A percentile compares a stretch with the other conserved stretches of the same genome.
These are phyloP conservation scores for Cyphellophora attinorum DNA, from an alignment of 2,329 filamentous ascomycete species.

Conservation along the genomic window DNA sequence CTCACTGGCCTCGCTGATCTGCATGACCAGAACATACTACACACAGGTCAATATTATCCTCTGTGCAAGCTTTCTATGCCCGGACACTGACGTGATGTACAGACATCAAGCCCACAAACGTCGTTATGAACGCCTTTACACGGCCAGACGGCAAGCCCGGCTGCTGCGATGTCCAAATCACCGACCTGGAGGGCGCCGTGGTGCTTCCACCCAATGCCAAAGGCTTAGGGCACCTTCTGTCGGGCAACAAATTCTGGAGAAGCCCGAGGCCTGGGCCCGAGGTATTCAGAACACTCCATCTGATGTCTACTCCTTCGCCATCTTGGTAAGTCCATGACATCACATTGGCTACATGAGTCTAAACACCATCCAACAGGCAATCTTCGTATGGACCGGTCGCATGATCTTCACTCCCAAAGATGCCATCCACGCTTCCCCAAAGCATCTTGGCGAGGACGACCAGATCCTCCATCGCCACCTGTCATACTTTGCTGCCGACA, in stretches of 20 bases:
- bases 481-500: constrained; percentile 33
- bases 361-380: constrained; percentile 33
- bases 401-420: constrained; percentile 25
- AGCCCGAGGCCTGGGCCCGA: constrained; percentile 26
- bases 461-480: constrained; percentile 27
- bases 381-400: not conserved
- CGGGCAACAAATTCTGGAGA: constrained; percentile 25
- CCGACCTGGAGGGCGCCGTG: constrained; percentile 20
- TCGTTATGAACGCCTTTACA: constrained; percentile 23
- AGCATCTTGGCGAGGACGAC: constrained; percentile 31
- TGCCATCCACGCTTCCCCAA: constrained; percentile 31
- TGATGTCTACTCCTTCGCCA: constrained; percentile 26
- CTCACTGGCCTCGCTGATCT: constrained; percentile 24
- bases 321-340: constrained; percentile 27
- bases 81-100: constrained; percentile 4
- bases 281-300: constrained; percentile 21
- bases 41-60: constrained; percentile 18
- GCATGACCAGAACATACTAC: constrained; percentile 21
- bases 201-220: constrained; percentile 3
- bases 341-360: constrained; percentile 55
- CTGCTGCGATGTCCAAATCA: constrained; percentile 21
- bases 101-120: constrained; percentile 27
- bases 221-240: constrained; percentile 19
- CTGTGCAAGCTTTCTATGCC: constrained; percentile 4
- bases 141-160: constrained; percentile 7